Conservation (phyloP, 2,329 filamentous ascomycete species). For the Fusarium pseudoanthophilum region DNA sequence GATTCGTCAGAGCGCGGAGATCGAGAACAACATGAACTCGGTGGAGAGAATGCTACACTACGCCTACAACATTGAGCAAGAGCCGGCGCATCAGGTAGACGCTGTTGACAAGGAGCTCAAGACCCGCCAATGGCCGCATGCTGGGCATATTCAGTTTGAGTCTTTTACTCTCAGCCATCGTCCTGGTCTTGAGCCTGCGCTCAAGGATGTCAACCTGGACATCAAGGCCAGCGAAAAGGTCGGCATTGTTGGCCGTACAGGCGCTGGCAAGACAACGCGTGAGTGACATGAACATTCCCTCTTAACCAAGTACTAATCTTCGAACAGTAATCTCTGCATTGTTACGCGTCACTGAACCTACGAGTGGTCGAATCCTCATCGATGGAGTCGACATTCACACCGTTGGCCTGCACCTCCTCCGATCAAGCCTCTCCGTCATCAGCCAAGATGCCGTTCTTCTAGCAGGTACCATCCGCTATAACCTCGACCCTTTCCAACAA, state of each 20-base stretch:
- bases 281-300: not conserved
- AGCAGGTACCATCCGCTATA: slow-evolving; percentile 22
- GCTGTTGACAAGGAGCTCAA: slow-evolving; percentile 1
- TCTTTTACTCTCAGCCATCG: slow-evolving; percentile 22
- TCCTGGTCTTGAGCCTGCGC: slow-evolving; percentile 10
- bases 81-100: not conserved
- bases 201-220: slow-evolving; percentile 11
- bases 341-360: slow-evolving; percentile 15
- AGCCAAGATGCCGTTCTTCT: slow-evolving; percentile 30
- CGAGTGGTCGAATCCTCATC: slow-evolving; percentile 20
- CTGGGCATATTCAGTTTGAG: slow-evolving; percentile 18
- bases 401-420: slow-evolving; percentile 16
- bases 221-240: slow-evolving; percentile 19
- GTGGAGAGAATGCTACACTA: slow-evolving; percentile 95
- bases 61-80: slow-evolving; percentile 62
- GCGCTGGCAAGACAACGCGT: slow-evolving; percentile 27
- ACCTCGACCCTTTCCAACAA: slow-evolving; percentile 29
- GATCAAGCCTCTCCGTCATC: slow-evolving; percentile 23
- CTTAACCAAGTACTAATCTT: not conserved
- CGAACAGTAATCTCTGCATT: slow-evolving; percentile 15
- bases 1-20: slow-evolving; percentile 63
- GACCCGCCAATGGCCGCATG: not conserved
- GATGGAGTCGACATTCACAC: slow-evolving; percentile 24
- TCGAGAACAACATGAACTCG: slow-evolving; percentile 95
- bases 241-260: slow-evolving; percentile 21